A percentile compares a stretch with the other conserved stretches of the same genome.
Conservation (phyloP, 202 grass and related monocot species). For the Carex arenaria region DNA sequence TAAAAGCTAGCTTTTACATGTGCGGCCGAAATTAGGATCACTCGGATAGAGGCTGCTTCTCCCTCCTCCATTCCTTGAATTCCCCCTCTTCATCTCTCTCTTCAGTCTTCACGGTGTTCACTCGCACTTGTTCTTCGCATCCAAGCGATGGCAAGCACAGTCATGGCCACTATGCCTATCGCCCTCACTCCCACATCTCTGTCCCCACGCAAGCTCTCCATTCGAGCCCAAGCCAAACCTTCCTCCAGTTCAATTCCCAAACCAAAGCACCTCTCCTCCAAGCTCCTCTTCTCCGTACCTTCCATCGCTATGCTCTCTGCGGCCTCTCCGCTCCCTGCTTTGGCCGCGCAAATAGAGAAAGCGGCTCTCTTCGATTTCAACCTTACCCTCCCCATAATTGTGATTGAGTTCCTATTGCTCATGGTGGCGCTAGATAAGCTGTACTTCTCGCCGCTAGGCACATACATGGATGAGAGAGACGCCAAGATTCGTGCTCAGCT, state of each 20-base stretch:
- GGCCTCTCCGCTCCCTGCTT: conserved; percentile 49
- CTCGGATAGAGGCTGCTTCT: background rate
- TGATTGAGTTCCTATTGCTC: conserved; percentile 80
- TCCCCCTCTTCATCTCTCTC: background rate
- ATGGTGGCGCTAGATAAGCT: conserved; percentile 99
- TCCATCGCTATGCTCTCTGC: conserved; percentile 38
- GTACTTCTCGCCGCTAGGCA: conserved; percentile 88
- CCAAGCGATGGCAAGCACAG: conserved; percentile 48
- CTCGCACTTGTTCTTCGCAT: background rate
- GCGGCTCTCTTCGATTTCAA: conserved; percentile 93
- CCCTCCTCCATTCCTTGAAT: background rate
- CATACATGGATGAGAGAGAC: conserved; percentile 97
- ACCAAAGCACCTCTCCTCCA: background rate
- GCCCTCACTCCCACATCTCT: conserved; percentile 11
- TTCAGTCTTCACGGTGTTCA: background rate
- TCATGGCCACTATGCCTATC: conserved; percentile 50
- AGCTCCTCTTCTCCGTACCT: conserved; percentile 41
- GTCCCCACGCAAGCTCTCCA: conserved; percentile 28
- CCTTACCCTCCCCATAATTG: conserved; percentile 77
- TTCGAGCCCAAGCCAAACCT: conserved; percentile 6
- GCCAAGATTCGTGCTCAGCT: conserved; percentile 82
- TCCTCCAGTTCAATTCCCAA: conserved; percentile 13
- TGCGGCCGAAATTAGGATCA: background rate
- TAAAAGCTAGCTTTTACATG: background rate
- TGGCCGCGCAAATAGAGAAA: conserved; percentile 95